A percentile compares a stretch with the other conserved stretches of the same genome.
Evolutionary conservation across 1,284 basidiomycete genomes (phyloP).

Genomic region (Pholiota adiposa): DNA sequence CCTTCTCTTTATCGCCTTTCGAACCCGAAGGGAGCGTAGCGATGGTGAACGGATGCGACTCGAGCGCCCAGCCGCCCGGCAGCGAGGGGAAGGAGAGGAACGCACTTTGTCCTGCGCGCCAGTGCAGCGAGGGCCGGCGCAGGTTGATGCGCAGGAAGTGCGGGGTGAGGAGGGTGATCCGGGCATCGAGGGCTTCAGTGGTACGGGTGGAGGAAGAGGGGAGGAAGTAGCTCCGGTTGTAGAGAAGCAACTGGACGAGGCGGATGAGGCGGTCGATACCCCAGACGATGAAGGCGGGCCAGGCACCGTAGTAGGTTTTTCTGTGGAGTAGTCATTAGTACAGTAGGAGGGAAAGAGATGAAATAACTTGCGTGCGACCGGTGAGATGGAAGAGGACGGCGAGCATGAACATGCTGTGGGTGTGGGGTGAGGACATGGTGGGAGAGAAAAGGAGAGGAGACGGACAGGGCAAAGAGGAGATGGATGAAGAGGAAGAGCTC

Average conservation of each 20-base stretch:
- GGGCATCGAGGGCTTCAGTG: constrained; percentile 39
- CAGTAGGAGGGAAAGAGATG: background rate
- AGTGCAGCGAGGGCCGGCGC: constrained; percentile 47
- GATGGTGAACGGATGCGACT: constrained; percentile 64
- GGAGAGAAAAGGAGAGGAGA: background rate
- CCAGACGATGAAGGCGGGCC: constrained; percentile 69
- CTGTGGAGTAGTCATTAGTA: constrained; percentile 4
- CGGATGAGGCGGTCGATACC: constrained; percentile 64
- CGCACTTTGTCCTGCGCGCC: constrained; percentile 63
- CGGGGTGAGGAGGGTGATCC: constrained; percentile 48
- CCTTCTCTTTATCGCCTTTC: constrained; percentile 30
- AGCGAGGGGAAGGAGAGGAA: constrained; percentile 54
- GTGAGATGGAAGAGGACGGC: constrained; percentile 46
- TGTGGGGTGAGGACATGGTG: background rate
- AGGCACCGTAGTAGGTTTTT: constrained; percentile 43
- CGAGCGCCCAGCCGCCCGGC: constrained; percentile 41
- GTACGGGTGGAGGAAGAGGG: constrained; percentile 22
- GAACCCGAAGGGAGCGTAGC: constrained; percentile 35
- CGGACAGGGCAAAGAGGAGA: constrained; percentile 45
- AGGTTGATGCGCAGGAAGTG: constrained; percentile 57
- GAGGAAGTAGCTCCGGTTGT: constrained; percentile 52
- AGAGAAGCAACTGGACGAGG: constrained; percentile 48
- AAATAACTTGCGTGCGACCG: constrained; percentile 28
- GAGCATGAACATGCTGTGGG: constrained; percentile 43
- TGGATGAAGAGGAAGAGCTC: constrained; percentile 53